Evolutionary conservation across 768 basidiomycete species (phyloP), one percentile per base, ranked within the genome.

Genomic region (Fomitopsis serialis): DNA sequence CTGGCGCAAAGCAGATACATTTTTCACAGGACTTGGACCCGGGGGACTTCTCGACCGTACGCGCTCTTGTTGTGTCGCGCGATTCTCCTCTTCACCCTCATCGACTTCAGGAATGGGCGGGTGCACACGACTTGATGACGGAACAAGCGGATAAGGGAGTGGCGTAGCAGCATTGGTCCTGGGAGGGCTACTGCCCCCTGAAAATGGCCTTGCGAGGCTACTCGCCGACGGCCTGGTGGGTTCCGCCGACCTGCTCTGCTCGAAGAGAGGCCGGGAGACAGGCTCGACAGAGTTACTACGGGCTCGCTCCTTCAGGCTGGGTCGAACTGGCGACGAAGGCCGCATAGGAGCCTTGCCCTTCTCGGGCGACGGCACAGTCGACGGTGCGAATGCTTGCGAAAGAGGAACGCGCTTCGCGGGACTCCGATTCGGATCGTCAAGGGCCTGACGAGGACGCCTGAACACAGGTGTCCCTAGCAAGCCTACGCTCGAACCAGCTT

Each of bases 371-470:
- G 34, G 52, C 19, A 40, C 15, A 10, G 54, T 50, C 15, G 21
- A 53, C 17, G n/a, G 48, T n/a, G 12, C 46, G 49, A 54, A 25
- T 43, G 59, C 64, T 56, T 68, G 66, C 13, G 53, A 50, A 55
- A 66, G 59, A 57, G 60, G 71, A 27, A 70, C 58, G 34, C 66
- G 70, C 57, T 62, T 73, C 36, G 67, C 70, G 15, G 64, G 68
- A 54, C 62, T 76, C 51, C 66, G 72, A 45, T 46, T 64, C 43
- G 60, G 78, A 56, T 66, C 77, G 63, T 67, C 68, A 19, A 68
- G 59, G 13, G 63, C 64, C 11, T 32, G 29, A 32, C 29, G 29
- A n/a, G 62, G 74, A 49, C 62, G 76, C 67, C 55, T 74, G 72
- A 71, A 80, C 61, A 70, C 72, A 54, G 66, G 70, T 54, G 40